Conservation (phyloP, 495 filamentous ascomycete species). For the Niebla homalea region DNA sequence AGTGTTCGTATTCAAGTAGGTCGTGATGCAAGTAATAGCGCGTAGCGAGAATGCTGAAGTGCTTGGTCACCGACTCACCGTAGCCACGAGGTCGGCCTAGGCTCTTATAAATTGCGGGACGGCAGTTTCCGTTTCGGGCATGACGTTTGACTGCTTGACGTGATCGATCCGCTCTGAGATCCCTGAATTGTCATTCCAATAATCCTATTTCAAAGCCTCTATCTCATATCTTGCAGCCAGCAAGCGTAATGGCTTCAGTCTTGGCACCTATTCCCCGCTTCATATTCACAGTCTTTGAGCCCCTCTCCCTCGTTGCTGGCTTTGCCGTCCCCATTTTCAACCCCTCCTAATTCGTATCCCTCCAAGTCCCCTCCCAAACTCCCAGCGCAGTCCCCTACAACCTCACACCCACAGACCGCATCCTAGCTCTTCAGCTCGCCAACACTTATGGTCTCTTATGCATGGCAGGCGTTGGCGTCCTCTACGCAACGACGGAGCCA, state of each 20-base stretch:
- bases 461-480: conserved; percentile 43
- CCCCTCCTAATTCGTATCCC: conserved; percentile 44
- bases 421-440: conserved; percentile 48
- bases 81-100: too few species aligned
- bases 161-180: too few species aligned
- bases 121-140: too few species aligned
- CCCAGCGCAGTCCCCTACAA: conserved; percentile 22
- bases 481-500: conserved; percentile 49
- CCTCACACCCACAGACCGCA: conserved; percentile 22
- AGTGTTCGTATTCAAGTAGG: too few species aligned
- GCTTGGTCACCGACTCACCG: too few species aligned
- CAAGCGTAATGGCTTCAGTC: conserved; percentile 32
- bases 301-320: conserved; percentile 48
- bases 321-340: conserved; percentile 39
- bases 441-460: conserved; percentile 56
- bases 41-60: too few species aligned
- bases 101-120: too few species aligned
- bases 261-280: conserved; percentile 38
- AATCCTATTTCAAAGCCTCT: too few species aligned
- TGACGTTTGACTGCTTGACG: too few species aligned
- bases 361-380: conserved; percentile 38
- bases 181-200: too few species aligned
- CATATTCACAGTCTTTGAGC: conserved; percentile 52
- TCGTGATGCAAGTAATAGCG: too few species aligned
- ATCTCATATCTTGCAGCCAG: too few species aligned